Percentiles rank a stretch among this genome's conserved stretches.
Evolutionary conservation across 768 basidiomycete species (phyloP).

Genomic region (Cyclocybe cylindracea): DNA sequence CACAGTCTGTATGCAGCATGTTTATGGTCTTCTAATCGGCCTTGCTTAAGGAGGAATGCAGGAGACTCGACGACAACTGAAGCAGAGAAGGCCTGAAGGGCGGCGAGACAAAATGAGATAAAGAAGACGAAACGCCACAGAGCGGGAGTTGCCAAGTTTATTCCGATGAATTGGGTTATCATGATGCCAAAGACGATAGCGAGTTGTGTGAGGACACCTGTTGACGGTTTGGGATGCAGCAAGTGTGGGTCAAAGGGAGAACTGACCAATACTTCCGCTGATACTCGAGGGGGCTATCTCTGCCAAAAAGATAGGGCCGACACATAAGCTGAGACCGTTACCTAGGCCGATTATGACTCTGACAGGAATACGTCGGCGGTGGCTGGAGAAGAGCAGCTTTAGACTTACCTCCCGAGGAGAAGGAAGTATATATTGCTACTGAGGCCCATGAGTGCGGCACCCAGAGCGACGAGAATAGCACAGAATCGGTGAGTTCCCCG

Average conservation of each 20-base stretch:
- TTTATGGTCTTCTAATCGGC: conserved; percentile 50
- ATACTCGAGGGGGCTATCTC: conserved; percentile 82
- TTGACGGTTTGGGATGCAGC: neutral
- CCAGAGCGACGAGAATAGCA: conserved; percentile 54
- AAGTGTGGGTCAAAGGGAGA: neutral
- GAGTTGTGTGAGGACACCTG: conserved; percentile 81
- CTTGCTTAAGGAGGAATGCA: conserved; percentile 57
- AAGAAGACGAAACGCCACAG: conserved; percentile 74
- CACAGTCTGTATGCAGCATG: conserved; percentile 53
- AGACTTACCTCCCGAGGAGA: conserved; percentile 62
- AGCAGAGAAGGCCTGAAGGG: conserved; percentile 57
- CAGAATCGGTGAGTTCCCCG: conserved; percentile 65
- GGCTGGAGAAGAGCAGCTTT: neutral
- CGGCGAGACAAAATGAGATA: conserved; percentile 57
- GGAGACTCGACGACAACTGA: conserved; percentile 70
- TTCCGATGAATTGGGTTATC: conserved; percentile 78
- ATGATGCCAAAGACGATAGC: conserved; percentile 86
- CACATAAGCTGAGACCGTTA: conserved; percentile 72
- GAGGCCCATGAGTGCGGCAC: conserved; percentile 68
- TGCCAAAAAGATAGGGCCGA: conserved; percentile 83
- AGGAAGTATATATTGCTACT: conserved; percentile 57
- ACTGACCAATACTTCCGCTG: conserved; percentile 70
- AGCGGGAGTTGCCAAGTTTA: conserved; percentile 66
- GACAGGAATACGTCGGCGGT: conserved; percentile 3
- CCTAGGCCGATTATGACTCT: conserved; percentile 72